phyloP scores from a whole-genome alignment of 2,329 filamentous ascomycete genomes.

The Fusarium sororula region DNA sequence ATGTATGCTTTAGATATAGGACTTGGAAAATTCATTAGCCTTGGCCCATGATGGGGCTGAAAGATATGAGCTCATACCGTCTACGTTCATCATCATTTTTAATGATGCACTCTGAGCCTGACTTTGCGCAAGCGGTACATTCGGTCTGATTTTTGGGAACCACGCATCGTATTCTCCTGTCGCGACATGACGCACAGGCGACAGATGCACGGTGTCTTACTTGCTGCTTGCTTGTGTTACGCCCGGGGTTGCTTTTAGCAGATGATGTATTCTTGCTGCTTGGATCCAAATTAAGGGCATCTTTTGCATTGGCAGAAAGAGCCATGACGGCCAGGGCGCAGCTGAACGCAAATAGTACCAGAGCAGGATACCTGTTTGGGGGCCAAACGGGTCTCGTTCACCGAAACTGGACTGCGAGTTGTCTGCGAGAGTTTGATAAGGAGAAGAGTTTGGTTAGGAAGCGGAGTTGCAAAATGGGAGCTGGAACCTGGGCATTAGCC shows the following conservation, averaged over 20 bases:
- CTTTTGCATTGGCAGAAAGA: constrained; percentile 23
- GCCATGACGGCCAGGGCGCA: constrained; percentile 20
- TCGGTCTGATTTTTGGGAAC: constrained; percentile 60
- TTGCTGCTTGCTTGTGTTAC: constrained; percentile 48
- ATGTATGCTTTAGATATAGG: constrained; percentile 68
- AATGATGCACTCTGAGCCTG: constrained; percentile 62
- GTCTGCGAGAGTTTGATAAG: constrained; percentile 8
- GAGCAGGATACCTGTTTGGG: neutral
- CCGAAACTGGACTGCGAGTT: neutral
- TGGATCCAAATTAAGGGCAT: constrained; percentile 33
- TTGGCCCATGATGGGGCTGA: neutral
- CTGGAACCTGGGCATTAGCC: neutral
- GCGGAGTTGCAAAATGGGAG: constrained; percentile 25
- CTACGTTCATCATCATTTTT: constrained; percentile 66
- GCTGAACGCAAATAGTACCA: neutral
- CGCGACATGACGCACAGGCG: constrained; percentile 64
- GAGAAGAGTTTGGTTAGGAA: constrained; percentile 22
- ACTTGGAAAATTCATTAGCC: constrained; percentile 43
- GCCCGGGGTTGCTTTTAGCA: constrained; percentile 39
- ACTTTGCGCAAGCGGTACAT: constrained; percentile 62
- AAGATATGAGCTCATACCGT: constrained; percentile 49
- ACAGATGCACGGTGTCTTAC: constrained; percentile 61
- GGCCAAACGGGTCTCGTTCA: neutral
- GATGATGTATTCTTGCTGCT: constrained; percentile 49
- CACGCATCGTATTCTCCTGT: constrained; percentile 59